These are phyloP conservation scores for Metschnikowia lunata DNA, from an alignment of 805 yeast species.

Conservation along the genomic window DNA sequence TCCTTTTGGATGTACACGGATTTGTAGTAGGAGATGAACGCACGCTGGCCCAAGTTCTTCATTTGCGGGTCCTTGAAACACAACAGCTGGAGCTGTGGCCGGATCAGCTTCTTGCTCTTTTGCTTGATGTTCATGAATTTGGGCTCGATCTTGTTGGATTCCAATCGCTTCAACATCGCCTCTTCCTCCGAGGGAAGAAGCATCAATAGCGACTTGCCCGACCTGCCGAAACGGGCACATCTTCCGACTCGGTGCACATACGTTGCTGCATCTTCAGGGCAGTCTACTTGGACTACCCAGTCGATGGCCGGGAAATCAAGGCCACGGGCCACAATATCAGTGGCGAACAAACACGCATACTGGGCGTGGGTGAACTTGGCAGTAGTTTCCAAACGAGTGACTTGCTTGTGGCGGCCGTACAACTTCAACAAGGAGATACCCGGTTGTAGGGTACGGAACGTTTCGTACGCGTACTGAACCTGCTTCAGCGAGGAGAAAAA, in stretches of 20 bases:
- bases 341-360: conserved; percentile 78
- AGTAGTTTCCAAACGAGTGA: conserved; percentile 81
- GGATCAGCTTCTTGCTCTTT: conserved; percentile 67
- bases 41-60: conserved; percentile 92
- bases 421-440: conserved; percentile 83
- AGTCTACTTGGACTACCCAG: conserved; percentile 91
- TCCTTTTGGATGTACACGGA: conserved; percentile 85
- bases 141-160: conserved; percentile 61
- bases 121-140: conserved; percentile 70
- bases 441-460: conserved; percentile 83
- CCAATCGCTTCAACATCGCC: conserved; percentile 63
- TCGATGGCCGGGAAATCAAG: conserved; percentile 89
- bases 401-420: conserved; percentile 87
- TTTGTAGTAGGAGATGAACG: conserved; percentile 85
- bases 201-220: conserved; percentile 79
- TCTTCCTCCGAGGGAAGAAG: conserved; percentile 80
- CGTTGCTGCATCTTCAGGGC: conserved; percentile 87
- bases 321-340: conserved; percentile 91
- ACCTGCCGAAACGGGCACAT: conserved; percentile 80
- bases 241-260: conserved; percentile 91
- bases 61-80: conserved; percentile 89
- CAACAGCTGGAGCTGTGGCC: conserved; percentile 79
- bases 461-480: conserved; percentile 84
- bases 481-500: conserved; percentile 86
- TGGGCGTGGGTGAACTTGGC: conserved; percentile 73